A percentile compares a stretch with the other conserved stretches of the same genome.
Conservation (phyloP, 2,329 filamentous ascomycete species). For the Pseudogymnoascus sp. region DNA sequence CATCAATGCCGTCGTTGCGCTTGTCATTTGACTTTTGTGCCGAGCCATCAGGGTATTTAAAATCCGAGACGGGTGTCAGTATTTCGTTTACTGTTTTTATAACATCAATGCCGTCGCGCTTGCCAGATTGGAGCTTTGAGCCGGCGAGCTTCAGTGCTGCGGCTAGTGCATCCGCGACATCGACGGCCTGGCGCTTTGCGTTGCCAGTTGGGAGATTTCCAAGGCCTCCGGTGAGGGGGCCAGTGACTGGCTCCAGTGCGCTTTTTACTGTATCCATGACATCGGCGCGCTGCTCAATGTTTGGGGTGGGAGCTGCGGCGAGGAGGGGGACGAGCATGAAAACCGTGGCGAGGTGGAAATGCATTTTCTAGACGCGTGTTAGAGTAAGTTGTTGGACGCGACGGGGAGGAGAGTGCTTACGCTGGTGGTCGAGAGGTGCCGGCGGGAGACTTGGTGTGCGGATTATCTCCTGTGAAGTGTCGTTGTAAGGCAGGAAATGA, state of each 20-base stretch:
- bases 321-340: background rate
- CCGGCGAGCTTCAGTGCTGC: background rate
- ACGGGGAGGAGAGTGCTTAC: background rate
- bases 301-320: background rate
- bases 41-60: too few species aligned
- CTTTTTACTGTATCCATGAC: background rate
- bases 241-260: background rate
- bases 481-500: background rate
- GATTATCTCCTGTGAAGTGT: background rate
- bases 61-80: too few species aligned
- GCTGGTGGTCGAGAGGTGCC: background rate
- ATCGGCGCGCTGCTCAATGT: background rate
- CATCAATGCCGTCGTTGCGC: too few species aligned
- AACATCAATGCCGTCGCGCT: too few species aligned
- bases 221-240: background rate
- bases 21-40: too few species aligned
- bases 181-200: background rate
- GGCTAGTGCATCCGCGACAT: background rate
- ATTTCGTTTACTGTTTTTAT: background rate
- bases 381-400: background rate
- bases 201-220: background rate
- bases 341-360: background rate
- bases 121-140: too few species aligned
- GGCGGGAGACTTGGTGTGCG: background rate
- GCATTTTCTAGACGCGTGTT: slow-evolving; percentile 6